phyloP scores from a whole-genome alignment of 306 rosid species.

The Corylus avellana region DNA sequence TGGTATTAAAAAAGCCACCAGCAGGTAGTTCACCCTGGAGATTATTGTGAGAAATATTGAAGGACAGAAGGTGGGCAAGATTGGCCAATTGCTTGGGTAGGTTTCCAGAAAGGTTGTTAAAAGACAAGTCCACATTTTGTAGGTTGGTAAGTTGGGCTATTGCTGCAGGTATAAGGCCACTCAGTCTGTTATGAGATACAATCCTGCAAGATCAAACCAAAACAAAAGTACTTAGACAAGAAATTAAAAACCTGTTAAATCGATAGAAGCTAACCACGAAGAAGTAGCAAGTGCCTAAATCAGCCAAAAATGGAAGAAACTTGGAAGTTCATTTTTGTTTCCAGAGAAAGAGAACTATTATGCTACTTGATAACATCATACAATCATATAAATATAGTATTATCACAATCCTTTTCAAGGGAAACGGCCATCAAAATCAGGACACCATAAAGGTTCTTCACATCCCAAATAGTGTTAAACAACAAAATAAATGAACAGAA shows the following conservation, averaged over 20 bases:
- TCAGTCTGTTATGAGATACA: slow-evolving; percentile 64
- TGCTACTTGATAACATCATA: not conserved
- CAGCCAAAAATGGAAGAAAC: not conserved
- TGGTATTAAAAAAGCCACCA: slow-evolving; percentile 90
- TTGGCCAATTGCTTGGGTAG: slow-evolving; percentile 87
- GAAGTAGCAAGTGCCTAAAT: not conserved
- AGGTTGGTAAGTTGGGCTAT: slow-evolving; percentile 68
- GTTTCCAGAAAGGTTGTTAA: slow-evolving; percentile 69
- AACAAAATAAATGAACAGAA: not conserved
- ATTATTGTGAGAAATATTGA: slow-evolving; percentile 92
- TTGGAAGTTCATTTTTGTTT: not conserved
- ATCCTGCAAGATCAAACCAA: slow-evolving; percentile 49
- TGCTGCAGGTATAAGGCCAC: slow-evolving; percentile 71
- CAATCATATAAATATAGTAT: not conserved
- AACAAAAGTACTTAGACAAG: not conserved
- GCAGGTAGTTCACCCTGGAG: slow-evolving; percentile 91
- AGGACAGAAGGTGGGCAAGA: slow-evolving; percentile 74
- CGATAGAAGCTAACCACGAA: not conserved
- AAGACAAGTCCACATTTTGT: slow-evolving; percentile 77
- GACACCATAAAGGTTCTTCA: not conserved
- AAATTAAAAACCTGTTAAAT: slow-evolving; percentile 9
- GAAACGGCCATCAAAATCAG: not conserved
- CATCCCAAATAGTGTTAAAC: not conserved
- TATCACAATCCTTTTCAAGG: not conserved
- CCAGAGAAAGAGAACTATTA: not conserved